phyloP scores from a whole-genome alignment of 2,329 filamentous ascomycete species.

The Colletotrichum destructivum region DNA sequence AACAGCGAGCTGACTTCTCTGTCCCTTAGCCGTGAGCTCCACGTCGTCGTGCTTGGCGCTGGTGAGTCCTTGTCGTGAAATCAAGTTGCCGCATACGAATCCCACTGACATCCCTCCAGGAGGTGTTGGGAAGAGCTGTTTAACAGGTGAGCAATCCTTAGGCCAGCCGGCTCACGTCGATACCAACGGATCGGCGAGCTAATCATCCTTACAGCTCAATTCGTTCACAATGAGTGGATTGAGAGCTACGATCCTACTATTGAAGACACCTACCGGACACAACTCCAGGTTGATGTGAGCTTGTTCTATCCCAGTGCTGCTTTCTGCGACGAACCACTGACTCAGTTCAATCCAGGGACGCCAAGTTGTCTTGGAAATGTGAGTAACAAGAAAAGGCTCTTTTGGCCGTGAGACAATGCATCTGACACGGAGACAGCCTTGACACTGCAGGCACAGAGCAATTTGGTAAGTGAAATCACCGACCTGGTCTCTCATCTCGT shows the following conservation, averaged over 20 bases:
- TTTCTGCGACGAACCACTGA: constrained; percentile 48
- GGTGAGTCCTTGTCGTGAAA: constrained; percentile 64
- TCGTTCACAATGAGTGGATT: constrained; percentile 95
- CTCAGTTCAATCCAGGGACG: constrained; percentile 72
- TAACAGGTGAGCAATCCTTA: constrained; percentile 76
- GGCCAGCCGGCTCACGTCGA: background rate
- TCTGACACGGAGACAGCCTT: constrained; percentile 67
- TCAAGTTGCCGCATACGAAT: constrained; percentile 40
- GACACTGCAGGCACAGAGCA: constrained; percentile 94
- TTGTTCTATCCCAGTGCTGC: constrained; percentile 1
- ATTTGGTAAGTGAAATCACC: constrained; percentile 78
- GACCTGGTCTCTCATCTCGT: constrained; percentile 18
- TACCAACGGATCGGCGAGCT: background rate
- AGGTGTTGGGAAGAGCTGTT: constrained; percentile 92
- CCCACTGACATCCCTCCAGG: constrained; percentile 53
- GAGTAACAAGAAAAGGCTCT: constrained; percentile 52
- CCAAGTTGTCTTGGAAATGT: constrained; percentile 93
- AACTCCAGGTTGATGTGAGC: constrained; percentile 87
- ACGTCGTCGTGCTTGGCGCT: constrained; percentile 86
- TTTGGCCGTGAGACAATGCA: constrained; percentile 16
- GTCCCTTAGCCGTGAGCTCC: constrained; percentile 79
- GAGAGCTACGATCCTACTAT: constrained; percentile 88
- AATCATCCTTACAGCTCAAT: constrained; percentile 76
- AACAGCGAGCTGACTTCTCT: constrained; percentile 14
- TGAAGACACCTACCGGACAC: constrained; percentile 83